phyloP scores from a whole-genome alignment of 202 grass and related monocot species.

The Hordeum pubiflorum region DNA sequence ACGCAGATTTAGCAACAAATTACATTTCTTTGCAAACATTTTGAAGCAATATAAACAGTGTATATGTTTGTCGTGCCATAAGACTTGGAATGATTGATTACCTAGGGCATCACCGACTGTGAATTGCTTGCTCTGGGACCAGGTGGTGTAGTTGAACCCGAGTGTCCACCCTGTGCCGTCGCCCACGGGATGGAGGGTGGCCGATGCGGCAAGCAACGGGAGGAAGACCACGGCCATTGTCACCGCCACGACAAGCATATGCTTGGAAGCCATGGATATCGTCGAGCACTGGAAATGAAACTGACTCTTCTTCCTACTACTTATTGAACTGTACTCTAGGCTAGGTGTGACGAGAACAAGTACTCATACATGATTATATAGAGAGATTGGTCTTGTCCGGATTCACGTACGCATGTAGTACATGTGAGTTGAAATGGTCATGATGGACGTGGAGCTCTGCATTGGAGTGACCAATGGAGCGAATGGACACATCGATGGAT shows the following conservation, averaged over 20 bases:
- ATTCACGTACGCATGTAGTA: neutral
- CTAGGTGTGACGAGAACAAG: neutral
- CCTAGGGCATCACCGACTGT: neutral
- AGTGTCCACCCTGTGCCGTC: neutral
- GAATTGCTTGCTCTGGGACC: neutral
- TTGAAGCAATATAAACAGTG: too few relatives aligned
- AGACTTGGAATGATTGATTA: neutral
- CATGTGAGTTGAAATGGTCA: neutral
- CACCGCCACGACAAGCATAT: neutral
- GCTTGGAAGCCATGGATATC: neutral
- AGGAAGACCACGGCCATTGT: neutral
- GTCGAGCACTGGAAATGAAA: neutral
- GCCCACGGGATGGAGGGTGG: neutral
- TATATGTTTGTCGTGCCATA: neutral
- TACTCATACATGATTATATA: neutral
- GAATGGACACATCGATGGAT: neutral
- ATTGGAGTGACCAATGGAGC: neutral
- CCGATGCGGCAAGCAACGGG: neutral
- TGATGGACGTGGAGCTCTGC: neutral
- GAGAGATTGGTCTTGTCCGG: neutral
- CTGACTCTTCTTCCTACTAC: neutral
- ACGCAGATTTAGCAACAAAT: neutral
- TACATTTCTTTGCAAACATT: too few relatives aligned
- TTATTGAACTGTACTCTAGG: neutral
- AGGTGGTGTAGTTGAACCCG: neutral